Evolutionary conservation across 2,329 filamentous ascomycete species (phyloP), one percentile per base, ranked within the genome.

Genomic region (Aspergillus awamori): DNA sequence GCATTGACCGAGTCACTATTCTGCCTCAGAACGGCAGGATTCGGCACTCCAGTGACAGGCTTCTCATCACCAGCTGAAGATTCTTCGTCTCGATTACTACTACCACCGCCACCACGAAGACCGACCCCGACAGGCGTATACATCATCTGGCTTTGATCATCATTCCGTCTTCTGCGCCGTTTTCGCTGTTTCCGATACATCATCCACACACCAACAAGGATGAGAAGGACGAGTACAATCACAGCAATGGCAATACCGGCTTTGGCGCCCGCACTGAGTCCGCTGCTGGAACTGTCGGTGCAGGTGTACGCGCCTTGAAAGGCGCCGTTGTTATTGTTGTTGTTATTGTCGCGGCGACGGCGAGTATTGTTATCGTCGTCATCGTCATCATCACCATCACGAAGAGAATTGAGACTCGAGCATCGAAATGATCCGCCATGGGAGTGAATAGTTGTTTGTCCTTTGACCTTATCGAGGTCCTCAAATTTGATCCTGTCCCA

Each of bases 211-310:
- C 62, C 2, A 0, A 65, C 15, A 1, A 69, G 2, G 5, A 72
- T 28, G 8, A 72, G 38, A 5, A 72, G 17, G 5, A 68, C 51
- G 68, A 81, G 49, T 70, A 81, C 53, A 70, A 77, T 65, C 72
- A 84, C 70, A 70, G 79, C 58, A 69, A 69, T 63, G 7, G 71
- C 72, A 13, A 76, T 74, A 3, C 72, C 73, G 1, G 65, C 70
- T 66, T 74, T 74, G 13, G 69, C 66, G 36, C 69, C 70, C 38
- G 67, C 55, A 53, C 63, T 67, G 3, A 75, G 62, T 24, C 64
- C 63, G 59, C 48, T 20, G 60, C 20, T 33, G 57, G 43, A 36
- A 41, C 41, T 11, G 59, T 65, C 20, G 3, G 63, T 56, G 58
- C 72, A 74, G 5, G 61, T 63, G 51, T 70, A 72, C 1, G 61